Evolutionary conservation across 2,329 filamentous ascomycete genomes (phyloP).

Genomic region (Blastomyces parvus): DNA sequence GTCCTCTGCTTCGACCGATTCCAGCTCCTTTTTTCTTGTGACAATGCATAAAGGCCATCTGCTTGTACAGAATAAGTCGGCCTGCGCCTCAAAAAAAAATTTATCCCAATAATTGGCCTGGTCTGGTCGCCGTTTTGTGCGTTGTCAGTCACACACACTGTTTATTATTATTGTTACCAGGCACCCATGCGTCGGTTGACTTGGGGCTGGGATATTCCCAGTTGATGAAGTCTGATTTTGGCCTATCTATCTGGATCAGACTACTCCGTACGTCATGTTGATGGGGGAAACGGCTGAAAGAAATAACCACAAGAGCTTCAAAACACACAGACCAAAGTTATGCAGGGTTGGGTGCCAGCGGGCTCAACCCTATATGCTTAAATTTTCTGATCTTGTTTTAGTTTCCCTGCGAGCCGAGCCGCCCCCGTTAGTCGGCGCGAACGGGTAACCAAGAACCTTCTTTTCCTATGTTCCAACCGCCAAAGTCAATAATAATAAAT

Average conservation of each 20-base stretch:
- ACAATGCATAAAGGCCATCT: too few species aligned
- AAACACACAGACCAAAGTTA: not conserved
- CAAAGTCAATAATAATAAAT: not conserved
- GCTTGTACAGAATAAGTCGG: not conserved
- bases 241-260: too few species aligned
- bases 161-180: too few species aligned
- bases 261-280: too few species aligned
- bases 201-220: not conserved
- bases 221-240: not conserved
- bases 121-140: too few species aligned
- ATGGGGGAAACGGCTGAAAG: not conserved
- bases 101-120: not conserved
- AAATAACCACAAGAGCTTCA: not conserved
- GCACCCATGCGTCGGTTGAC: not conserved
- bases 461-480: not conserved
- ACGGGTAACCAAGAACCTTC: not conserved
- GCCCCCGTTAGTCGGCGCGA: not conserved
- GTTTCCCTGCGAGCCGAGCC: not conserved
- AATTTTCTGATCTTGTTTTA: not conserved
- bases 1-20: too few species aligned
- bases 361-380: not conserved
- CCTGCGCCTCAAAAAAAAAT: not conserved
- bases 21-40: too few species aligned
- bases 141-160: too few species aligned
- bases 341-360: too few species aligned